phyloP scores from a whole-genome alignment of 2,329 filamentous ascomycete genomes.

The Sphaerostilbella broomeana region DNA sequence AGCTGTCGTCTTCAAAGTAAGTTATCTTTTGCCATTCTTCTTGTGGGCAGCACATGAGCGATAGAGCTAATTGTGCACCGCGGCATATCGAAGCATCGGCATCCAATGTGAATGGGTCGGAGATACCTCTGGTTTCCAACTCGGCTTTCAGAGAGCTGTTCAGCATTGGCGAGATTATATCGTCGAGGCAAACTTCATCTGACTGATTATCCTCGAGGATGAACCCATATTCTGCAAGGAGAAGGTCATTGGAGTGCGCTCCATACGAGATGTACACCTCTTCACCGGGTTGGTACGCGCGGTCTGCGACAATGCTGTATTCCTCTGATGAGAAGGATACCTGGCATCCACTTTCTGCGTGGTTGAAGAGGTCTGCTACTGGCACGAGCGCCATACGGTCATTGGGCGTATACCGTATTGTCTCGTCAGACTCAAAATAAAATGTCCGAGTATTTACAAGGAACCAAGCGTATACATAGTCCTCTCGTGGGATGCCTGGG shows the following conservation, averaged over 20 bases:
- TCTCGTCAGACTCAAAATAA: constrained; percentile 1
- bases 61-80: background rate
- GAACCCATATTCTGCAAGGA: constrained; percentile 62
- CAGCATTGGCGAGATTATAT: constrained; percentile 36
- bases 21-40: background rate
- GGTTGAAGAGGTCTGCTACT: constrained; percentile 6
- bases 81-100: background rate
- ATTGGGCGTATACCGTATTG: background rate
- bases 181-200: constrained; percentile 45
- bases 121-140: constrained; percentile 40
- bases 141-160: constrained; percentile 31
- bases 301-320: background rate
- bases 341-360: background rate
- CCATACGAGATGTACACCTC: constrained; percentile 68
- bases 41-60: background rate
- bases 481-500: constrained; percentile 24
- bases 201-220: constrained; percentile 40
- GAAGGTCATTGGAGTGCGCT: constrained; percentile 62
- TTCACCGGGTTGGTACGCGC: constrained; percentile 36
- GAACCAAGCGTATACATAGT: background rate
- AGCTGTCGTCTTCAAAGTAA: background rate
- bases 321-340: background rate
- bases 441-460: constrained; percentile 1
- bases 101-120: constrained; percentile 43
- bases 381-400: constrained; percentile 1